These are phyloP conservation scores for Mycena rosella DNA, from an alignment of 768 basidiomycete genomes.

Conservation along the genomic window DNA sequence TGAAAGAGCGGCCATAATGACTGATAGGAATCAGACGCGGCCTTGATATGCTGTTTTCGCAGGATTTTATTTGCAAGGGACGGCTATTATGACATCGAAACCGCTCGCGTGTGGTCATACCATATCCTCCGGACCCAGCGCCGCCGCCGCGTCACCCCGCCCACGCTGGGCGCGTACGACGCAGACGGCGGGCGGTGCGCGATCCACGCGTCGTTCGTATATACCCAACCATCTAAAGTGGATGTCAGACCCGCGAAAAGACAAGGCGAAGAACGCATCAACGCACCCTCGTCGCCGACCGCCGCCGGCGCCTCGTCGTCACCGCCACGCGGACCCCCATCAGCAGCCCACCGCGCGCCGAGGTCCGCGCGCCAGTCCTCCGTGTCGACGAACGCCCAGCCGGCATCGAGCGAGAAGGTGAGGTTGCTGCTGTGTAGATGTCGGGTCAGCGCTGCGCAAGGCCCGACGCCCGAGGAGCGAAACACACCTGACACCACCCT, in stretches of 20 bases:
- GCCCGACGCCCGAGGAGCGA: no score
- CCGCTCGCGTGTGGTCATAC: conserved; percentile 49
- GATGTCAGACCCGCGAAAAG: background rate
- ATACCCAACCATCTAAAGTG: conserved; percentile 80
- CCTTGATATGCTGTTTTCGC: background rate
- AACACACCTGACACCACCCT: conserved; percentile 75
- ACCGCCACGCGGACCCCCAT: conserved; percentile 32
- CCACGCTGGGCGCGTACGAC: conserved; percentile 54
- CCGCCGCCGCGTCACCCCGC: conserved; percentile 72
- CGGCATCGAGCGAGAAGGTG: conserved; percentile 80
- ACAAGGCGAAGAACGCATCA: background rate
- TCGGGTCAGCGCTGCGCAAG: conserved; percentile 36
- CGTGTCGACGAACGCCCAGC: conserved; percentile 81
- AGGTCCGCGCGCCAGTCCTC: conserved; percentile 85
- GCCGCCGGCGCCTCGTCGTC: background rate
- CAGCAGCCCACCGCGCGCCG: conserved; percentile 66
- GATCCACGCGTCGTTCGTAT: conserved; percentile 83
- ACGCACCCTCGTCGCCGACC: conserved; percentile 45
- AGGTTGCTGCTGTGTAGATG: conserved; percentile 74
- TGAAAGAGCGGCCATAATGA: no score
- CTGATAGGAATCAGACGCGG: background rate
- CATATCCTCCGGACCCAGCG: conserved; percentile 83
- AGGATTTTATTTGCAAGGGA: no score
- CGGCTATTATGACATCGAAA: conserved; percentile 7
- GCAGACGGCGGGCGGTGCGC: conserved; percentile 54